Conservation (phyloP, 2,329 filamentous ascomycete species). For the Venturia pyrina region DNA sequence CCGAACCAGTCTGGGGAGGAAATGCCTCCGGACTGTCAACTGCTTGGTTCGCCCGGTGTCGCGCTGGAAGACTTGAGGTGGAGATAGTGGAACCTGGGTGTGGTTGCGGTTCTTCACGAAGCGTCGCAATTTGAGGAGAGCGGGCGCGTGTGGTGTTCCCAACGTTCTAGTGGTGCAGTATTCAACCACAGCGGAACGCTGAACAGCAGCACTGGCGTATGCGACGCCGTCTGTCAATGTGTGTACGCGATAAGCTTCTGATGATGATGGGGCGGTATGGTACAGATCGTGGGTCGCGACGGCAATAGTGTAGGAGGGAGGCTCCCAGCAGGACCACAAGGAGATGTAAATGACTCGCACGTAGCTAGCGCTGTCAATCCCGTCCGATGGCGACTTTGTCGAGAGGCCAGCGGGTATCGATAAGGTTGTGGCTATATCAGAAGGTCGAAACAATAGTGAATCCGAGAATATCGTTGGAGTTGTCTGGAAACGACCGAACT, state of each 20-base stretch:
- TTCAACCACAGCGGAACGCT: neutral
- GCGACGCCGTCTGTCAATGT: neutral
- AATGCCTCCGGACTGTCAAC: neutral
- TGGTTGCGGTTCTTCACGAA: conserved; percentile 12
- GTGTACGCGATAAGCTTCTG: neutral
- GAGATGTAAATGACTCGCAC: neutral
- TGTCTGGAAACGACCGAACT: too few species aligned
- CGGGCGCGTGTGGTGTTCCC: conserved; percentile 2
- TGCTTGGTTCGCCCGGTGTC: neutral
- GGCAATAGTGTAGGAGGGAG: neutral
- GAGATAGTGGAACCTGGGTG: neutral
- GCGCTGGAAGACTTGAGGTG: neutral
- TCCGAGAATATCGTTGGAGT: neutral
- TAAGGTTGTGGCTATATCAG: neutral
- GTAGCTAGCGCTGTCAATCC: neutral
- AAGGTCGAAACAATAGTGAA: neutral
- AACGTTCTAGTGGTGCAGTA: neutral
- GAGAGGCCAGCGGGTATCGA: neutral
- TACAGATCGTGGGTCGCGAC: neutral
- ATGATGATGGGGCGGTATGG: neutral
- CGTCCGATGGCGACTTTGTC: neutral
- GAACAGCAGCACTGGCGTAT: neutral
- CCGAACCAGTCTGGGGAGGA: neutral
- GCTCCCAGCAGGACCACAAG: neutral
- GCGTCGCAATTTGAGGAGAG: conserved; percentile 1